phyloP scores from a whole-genome alignment of 2,329 filamentous ascomycete species.

The Dactylonectria estremocensis region DNA sequence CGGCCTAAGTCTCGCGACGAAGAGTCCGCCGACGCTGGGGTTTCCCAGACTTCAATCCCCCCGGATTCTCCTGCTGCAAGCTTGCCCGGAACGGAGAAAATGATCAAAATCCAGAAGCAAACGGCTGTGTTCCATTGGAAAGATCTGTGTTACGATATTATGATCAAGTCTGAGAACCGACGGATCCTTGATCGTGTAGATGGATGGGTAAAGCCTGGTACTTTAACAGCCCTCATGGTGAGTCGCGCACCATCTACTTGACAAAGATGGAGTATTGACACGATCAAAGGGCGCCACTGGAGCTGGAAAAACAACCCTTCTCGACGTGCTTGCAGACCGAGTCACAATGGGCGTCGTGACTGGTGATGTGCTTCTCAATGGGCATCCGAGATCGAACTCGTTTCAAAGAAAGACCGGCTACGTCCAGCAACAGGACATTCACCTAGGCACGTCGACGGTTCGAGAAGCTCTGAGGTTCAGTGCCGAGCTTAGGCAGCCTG shows the following conservation, averaged over 20 bases:
- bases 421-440: constrained; percentile 74
- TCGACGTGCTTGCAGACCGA: constrained; percentile 62
- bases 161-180: constrained; percentile 75
- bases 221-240: constrained; percentile 79
- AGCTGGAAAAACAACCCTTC: constrained; percentile 61
- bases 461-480: constrained; percentile 69
- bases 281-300: constrained; percentile 66
- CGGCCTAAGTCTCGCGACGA: constrained; percentile 8
- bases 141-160: constrained; percentile 71
- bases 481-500: constrained; percentile 71
- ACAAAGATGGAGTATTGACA: not conserved
- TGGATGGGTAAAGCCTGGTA: constrained; percentile 83
- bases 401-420: constrained; percentile 79
- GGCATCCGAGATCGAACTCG: constrained; percentile 66
- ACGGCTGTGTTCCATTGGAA: constrained; percentile 75
- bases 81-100: constrained; percentile 7
- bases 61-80: constrained; percentile 3
- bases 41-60: not conserved
- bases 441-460: constrained; percentile 69
- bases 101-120: constrained; percentile 14
- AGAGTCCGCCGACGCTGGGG: not conserved
- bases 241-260: constrained; percentile 43
- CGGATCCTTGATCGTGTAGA: constrained; percentile 79
- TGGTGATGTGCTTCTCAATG: constrained; percentile 78
- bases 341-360: constrained; percentile 75